Base-by-base conservation (phyloP, 495 filamentous ascomycete species). In the Penicillium paradoxum region DNA sequence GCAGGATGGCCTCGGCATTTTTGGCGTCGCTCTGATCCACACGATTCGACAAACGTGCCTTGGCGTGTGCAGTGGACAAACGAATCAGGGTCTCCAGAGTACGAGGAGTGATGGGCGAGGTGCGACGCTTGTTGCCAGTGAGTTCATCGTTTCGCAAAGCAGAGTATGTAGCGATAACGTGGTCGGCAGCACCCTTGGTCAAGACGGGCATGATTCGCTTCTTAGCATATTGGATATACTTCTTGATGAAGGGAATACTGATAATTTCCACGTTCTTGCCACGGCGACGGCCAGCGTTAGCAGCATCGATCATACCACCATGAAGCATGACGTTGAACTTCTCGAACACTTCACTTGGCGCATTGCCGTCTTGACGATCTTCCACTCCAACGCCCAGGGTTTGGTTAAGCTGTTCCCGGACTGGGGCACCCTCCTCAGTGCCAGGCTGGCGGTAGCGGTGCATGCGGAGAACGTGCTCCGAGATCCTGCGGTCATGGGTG, bases 211-310 rank as follows among this genome's bases (percentile, higher is more conserved):
- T 92, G 60, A 96, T 80, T 66, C 93, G 76, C 24, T 83, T 85
- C 72, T 97, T 97, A 58, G 95, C 91, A 68, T 99, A 99, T 66
- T 99, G 93, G 53, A 99, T 91, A 68, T 97, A 99, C 72, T 99
- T 99, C 78, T 97, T 97, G 72, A 99, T 91, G 74, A 99, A 99
- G 1, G 92, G 91, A 52, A 99, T 96, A 71, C 88, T 93, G 50
- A 97, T 77, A n/a, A 99, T 89, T 67, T 97, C 91, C 32, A 85
- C 79, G 53, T 87, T 85, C 70, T 89, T 88, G 62, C 80, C 81
- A 38, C 73, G 74, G 17, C 86, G 87, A 22, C 90, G 85, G 24
- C 80, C 79, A 9, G 83, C 85, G 30, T 88, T 51, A 21, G 49
- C 29, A 14, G 49, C 38, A 29, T 51, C 71, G 25, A 84, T 88